Percentiles rank a stretch among this genome's conserved stretches.
Evolutionary conservation across 208 protist species (phyloP).

Genomic region (Leishmania guyanensis): DNA sequence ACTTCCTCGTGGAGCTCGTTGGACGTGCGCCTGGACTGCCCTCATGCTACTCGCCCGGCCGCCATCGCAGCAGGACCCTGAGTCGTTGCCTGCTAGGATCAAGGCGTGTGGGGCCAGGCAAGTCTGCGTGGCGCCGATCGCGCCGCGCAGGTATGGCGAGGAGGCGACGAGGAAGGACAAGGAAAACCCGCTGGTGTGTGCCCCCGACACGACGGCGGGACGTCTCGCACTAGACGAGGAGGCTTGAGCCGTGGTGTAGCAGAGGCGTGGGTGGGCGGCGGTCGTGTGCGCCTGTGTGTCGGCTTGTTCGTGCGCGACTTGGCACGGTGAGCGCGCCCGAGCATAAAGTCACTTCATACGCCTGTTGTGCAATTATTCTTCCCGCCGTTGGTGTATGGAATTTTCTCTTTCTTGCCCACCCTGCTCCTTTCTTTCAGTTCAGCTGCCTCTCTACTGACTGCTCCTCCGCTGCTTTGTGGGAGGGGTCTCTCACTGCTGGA

Average conservation of each 20-base stretch:
- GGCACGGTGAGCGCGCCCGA: no score
- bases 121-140: neutral
- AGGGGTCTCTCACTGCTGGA: neutral
- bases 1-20: neutral
- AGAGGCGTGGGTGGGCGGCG: no score
- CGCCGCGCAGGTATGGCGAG: no score
- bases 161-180: neutral
- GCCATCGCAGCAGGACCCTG: neutral
- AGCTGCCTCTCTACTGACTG: neutral
- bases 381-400: neutral
- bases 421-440: no score
- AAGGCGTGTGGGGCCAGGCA: neutral
- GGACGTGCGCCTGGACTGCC: neutral
- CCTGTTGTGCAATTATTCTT: neutral
- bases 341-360: neutral
- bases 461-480: neutral
- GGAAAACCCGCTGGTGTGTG: neutral
- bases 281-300: neutral
- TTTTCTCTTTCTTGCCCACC: neutral
- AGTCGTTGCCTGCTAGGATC: neutral
- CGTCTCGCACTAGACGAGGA: neutral
- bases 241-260: neutral
- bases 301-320: neutral
- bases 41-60: neutral
- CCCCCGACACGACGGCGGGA: neutral